Evolutionary conservation across 2,329 filamentous ascomycete species (phyloP).

Genomic region (Alternaria triticina): DNA sequence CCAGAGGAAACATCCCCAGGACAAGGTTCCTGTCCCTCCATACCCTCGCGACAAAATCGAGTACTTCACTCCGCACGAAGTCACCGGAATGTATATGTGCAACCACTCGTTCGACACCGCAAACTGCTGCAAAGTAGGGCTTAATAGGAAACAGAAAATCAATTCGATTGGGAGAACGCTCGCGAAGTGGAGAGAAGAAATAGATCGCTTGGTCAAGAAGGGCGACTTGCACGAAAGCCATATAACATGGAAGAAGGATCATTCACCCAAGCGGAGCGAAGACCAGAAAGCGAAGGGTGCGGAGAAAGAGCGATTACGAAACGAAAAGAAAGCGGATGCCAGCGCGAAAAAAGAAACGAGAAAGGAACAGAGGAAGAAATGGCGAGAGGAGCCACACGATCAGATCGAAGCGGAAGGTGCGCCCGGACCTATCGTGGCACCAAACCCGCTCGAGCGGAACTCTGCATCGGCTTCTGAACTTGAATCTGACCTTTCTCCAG

Average conservation of each 20-base stretch:
- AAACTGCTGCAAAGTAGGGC: background rate
- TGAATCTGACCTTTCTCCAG: background rate
- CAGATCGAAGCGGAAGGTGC: background rate
- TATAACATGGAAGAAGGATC: background rate
- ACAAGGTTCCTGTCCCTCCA: background rate
- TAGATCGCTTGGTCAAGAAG: background rate
- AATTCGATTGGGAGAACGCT: background rate
- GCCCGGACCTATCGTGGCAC: background rate
- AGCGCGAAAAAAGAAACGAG: background rate
- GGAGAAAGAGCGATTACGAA: background rate
- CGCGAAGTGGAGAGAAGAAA: background rate
- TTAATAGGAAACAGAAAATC: background rate
- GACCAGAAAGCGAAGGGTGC: no score
- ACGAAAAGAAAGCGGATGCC: background rate
- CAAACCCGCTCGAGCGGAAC: background rate
- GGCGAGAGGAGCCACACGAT: background rate
- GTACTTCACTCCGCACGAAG: background rate
- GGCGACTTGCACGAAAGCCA: background rate
- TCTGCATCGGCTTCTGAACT: rapidly evolving
- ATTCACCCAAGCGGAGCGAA: background rate
- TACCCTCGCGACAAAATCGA: background rate
- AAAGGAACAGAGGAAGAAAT: background rate
- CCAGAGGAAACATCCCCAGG: background rate
- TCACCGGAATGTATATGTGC: background rate
- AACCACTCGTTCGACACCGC: background rate